Evolutionary conservation across 1,284 basidiomycete genomes (phyloP).

Genomic region (Ganoderma boninense): DNA sequence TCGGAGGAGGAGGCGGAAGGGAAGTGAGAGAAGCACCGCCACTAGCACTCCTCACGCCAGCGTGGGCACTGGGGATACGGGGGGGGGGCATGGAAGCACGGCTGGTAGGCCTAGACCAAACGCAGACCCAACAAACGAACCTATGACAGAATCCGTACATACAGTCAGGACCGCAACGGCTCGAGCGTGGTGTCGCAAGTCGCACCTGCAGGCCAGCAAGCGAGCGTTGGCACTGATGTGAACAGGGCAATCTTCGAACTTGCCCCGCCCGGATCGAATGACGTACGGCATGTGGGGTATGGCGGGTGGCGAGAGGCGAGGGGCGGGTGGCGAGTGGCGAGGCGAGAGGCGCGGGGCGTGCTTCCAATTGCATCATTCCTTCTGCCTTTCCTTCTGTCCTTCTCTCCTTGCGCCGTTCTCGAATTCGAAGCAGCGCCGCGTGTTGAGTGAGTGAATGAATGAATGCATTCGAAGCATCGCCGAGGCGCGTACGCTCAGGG

Average conservation of each 20-base stretch:
- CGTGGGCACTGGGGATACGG: background rate
- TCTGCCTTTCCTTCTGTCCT: too few relatives aligned
- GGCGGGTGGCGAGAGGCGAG: background rate
- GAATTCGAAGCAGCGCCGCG: slow-evolving; percentile 4
- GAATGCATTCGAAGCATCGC: background rate
- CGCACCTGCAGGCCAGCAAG: background rate
- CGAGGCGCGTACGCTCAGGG: background rate
- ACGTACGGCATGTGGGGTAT: background rate
- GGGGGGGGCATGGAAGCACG: background rate
- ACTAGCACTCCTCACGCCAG: background rate
- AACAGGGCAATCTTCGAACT: background rate
- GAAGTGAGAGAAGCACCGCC: too few relatives aligned
- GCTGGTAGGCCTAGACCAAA: background rate
- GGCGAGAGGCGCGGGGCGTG: background rate
- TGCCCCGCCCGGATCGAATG: background rate
- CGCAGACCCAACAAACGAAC: too few relatives aligned
- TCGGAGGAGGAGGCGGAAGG: too few relatives aligned
- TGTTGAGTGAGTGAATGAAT: background rate
- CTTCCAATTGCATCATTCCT: too few relatives aligned
- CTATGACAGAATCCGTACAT: background rate
- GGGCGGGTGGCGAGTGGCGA: too few relatives aligned
- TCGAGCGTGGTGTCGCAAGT: too few relatives aligned
- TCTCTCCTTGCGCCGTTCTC: background rate
- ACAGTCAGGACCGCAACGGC: background rate
- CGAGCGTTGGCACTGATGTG: background rate